Percentiles rank a stretch among this genome's conserved stretches.
These are phyloP conservation scores for Fusarium poae DNA, from an alignment of 2,329 filamentous ascomycete genomes.

Conservation along the genomic window DNA sequence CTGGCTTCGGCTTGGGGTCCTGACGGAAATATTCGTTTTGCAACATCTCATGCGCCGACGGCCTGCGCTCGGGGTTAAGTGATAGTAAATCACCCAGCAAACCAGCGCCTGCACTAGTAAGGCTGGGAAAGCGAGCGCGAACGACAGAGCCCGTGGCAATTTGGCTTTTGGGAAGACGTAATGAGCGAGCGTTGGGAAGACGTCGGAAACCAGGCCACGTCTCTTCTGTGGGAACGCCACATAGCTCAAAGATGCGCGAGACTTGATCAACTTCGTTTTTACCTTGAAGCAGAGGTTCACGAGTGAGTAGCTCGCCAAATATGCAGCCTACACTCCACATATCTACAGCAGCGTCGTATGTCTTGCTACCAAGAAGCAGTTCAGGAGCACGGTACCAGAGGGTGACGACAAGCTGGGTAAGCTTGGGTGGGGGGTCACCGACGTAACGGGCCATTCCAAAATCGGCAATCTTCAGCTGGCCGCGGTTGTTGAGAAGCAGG, in stretches of 20 bases:
- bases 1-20: slow-evolving; percentile 89
- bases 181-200: slow-evolving; percentile 85
- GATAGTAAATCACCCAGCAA: slow-evolving; percentile 78
- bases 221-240: slow-evolving; percentile 85
- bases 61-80: slow-evolving; percentile 79
- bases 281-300: slow-evolving; percentile 86
- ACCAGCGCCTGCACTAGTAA: slow-evolving; percentile 79
- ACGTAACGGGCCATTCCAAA: slow-evolving; percentile 98
- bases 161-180: slow-evolving; percentile 73
- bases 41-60: slow-evolving; percentile 79
- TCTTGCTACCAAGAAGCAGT: slow-evolving; percentile 82
- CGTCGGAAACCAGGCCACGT: slow-evolving; percentile 89
- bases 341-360: slow-evolving; percentile 83
- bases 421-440: slow-evolving; percentile 79
- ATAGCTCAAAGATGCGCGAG: slow-evolving; percentile 87
- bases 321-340: slow-evolving; percentile 98
- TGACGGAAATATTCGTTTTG: slow-evolving; percentile 87
- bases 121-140: slow-evolving; percentile 81
- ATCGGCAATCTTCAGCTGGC: slow-evolving; percentile 94
- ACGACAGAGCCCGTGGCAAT: slow-evolving; percentile 66
- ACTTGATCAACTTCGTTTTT: slow-evolving; percentile 94
- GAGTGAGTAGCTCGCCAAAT: slow-evolving; percentile 89
- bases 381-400: slow-evolving; percentile 97
- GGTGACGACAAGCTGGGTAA: slow-evolving; percentile 95
- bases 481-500: slow-evolving; percentile 93